A percentile compares a stretch with the other conserved stretches of the same genome.
Evolutionary conservation across 768 basidiomycete species (phyloP).

Genomic region (Suillus americanus): DNA sequence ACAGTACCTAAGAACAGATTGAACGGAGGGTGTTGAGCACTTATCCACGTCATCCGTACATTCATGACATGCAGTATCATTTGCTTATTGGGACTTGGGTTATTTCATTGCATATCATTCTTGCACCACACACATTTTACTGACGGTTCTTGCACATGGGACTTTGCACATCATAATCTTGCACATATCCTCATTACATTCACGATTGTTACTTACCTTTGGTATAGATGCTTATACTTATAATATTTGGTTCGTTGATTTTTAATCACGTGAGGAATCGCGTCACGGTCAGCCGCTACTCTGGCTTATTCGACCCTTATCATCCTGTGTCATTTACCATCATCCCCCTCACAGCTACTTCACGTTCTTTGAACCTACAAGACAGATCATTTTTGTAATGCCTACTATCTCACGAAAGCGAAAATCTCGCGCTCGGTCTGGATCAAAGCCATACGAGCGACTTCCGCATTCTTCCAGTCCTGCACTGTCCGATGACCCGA

Average conservation of each 20-base stretch:
- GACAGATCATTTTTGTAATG: neutral
- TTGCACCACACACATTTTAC: neutral
- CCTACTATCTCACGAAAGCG: neutral
- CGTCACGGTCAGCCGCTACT: conserved; percentile 29
- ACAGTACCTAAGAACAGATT: conserved; percentile 59
- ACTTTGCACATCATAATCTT: neutral
- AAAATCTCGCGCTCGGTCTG: conserved; percentile 4
- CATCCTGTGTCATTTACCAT: conserved; percentile 19
- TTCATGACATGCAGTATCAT: neutral
- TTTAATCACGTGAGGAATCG: conserved; percentile 30
- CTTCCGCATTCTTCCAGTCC: conserved; percentile 10
- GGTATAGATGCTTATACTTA: neutral
- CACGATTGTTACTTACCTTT: neutral
- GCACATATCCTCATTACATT: neutral
- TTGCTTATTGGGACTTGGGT: neutral
- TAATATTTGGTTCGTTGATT: conserved; percentile 16
- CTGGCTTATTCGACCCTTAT: neutral
- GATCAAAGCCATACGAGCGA: conserved; percentile 23
- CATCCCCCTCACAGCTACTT: conserved; percentile 4
- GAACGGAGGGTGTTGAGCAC: conserved; percentile 28
- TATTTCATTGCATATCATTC: conserved; percentile 2
- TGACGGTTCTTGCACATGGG: neutral
- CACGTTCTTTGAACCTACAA: neutral
- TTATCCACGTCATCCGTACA: neutral
- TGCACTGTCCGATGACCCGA: neutral